Evolutionary conservation across 163 green algal genomes (phyloP).

Genomic region (Prototheca cutis): DNA sequence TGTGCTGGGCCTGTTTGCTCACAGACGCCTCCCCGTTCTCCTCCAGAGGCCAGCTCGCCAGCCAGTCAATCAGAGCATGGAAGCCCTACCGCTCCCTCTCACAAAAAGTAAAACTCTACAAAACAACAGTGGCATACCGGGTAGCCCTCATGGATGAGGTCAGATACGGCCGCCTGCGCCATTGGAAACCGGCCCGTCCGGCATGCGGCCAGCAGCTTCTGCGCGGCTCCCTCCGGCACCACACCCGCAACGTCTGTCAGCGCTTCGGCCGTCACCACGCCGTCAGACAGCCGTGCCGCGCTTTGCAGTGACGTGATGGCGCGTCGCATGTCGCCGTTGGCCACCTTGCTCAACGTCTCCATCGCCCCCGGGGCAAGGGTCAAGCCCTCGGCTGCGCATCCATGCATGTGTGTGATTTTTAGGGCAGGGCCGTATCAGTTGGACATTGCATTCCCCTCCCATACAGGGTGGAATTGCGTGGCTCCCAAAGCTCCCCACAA

Average conservation of each 20-base stretch:
- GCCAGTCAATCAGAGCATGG: no score
- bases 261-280: constrained; percentile 26
- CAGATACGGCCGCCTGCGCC: constrained; percentile 41
- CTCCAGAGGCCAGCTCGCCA: no score
- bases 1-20: no score
- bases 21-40: no score
- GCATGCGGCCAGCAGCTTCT: constrained; percentile 39
- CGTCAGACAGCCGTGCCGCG: constrained; percentile 32
- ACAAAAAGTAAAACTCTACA: no score
- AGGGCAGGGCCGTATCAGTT: no score
- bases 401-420: constrained; percentile 15
- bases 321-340: constrained; percentile 76
- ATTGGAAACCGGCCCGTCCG: constrained; percentile 28
- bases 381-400: constrained; percentile 57
- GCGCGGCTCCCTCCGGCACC: constrained; percentile 49
- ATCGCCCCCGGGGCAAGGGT: constrained; percentile 43
- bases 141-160: constrained; percentile 75
- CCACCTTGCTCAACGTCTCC: constrained; percentile 47
- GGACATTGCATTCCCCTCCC: no score
- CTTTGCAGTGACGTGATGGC: constrained; percentile 90
- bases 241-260: constrained; percentile 72
- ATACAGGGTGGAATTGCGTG: no score
- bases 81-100: no score
- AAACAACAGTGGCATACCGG: no score
- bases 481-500: no score